Conservation (phyloP, 257 asterid species). For the Phtheirospermum japonicum region DNA sequence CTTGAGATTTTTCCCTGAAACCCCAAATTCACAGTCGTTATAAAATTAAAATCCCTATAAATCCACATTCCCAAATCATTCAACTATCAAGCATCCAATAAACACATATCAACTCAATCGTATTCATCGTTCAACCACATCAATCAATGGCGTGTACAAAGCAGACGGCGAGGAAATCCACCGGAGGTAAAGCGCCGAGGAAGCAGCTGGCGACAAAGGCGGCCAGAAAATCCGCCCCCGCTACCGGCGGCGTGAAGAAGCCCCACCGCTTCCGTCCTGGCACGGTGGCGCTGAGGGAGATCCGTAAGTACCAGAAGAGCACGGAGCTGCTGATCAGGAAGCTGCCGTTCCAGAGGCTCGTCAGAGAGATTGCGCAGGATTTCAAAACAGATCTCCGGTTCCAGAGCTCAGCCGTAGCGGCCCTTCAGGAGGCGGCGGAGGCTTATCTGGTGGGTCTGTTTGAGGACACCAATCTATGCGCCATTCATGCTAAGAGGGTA, state of each 20-base stretch:
- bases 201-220: constrained; percentile 41
- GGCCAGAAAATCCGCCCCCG: constrained; percentile 38
- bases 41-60: too few species aligned
- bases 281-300: constrained; percentile 36
- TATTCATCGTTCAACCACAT: too few species aligned
- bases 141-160: too few species aligned
- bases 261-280: constrained; percentile 42
- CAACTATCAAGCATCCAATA: too few species aligned
- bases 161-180: constrained; percentile 38
- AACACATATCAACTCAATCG: too few species aligned
- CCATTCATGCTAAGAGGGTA: constrained; percentile 39
- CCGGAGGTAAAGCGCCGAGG: constrained; percentile 37
- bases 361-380: constrained; percentile 40
- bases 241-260: constrained; percentile 42
- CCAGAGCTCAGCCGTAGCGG: constrained; percentile 39
- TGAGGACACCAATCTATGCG: constrained; percentile 38
- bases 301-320: constrained; percentile 40
- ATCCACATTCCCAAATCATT: too few species aligned
- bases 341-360: constrained; percentile 39
- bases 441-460: constrained; percentile 36
- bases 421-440: constrained; percentile 44
- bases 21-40: too few species aligned
- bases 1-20: too few species aligned
- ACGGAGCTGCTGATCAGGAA: constrained; percentile 35
- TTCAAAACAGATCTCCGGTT: constrained; percentile 37